Evolutionary conservation across 805 yeast species (phyloP).

Genomic region (Saccharomycopsis babjevae): DNA sequence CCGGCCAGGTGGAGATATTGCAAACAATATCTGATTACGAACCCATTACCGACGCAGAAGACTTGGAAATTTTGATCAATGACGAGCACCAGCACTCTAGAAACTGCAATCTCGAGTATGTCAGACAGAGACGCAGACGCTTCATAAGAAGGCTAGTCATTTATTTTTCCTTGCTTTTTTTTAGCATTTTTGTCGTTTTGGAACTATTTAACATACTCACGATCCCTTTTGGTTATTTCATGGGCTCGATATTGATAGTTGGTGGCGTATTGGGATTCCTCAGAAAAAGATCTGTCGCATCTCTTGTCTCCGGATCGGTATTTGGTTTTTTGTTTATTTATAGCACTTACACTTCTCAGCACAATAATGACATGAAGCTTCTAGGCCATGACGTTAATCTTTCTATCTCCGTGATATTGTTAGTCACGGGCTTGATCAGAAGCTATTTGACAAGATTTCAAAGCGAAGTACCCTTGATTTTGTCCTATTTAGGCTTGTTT

Average conservation of each 20-base stretch:
- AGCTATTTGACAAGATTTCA: conserved; percentile 5
- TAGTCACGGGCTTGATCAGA: conserved; percentile 6
- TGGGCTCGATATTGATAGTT: conserved; percentile 4
- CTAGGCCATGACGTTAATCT: conserved; percentile 8
- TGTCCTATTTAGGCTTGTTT: conserved; percentile 6
- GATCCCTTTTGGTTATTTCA: conserved; percentile 11
- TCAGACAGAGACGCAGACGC: not conserved
- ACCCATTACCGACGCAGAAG: conserved; percentile 6
- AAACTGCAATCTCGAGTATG: conserved; percentile 3
- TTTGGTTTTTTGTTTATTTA: not conserved
- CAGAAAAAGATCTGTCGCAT: conserved; percentile 3
- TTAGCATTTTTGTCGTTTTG: not conserved
- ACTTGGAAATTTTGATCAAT: conserved; percentile 6
- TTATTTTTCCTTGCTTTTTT: not conserved
- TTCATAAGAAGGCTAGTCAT: not conserved
- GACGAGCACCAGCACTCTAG: conserved; percentile 7
- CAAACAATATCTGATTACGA: conserved; percentile 6
- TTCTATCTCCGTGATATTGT: conserved; percentile 2
- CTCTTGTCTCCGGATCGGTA: conserved; percentile 3
- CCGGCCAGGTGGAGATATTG: conserved; percentile 10
- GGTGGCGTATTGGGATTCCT: conserved; percentile 8
- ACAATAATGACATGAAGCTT: not conserved
- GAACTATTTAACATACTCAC: conserved; percentile 4
- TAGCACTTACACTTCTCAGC: not conserved
- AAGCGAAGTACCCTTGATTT: conserved; percentile 7